A percentile compares a stretch with the other conserved stretches of the same genome.
phyloP scores from a whole-genome alignment of 1,139 yeast species.

The Lodderomyces beijingensis region DNA sequence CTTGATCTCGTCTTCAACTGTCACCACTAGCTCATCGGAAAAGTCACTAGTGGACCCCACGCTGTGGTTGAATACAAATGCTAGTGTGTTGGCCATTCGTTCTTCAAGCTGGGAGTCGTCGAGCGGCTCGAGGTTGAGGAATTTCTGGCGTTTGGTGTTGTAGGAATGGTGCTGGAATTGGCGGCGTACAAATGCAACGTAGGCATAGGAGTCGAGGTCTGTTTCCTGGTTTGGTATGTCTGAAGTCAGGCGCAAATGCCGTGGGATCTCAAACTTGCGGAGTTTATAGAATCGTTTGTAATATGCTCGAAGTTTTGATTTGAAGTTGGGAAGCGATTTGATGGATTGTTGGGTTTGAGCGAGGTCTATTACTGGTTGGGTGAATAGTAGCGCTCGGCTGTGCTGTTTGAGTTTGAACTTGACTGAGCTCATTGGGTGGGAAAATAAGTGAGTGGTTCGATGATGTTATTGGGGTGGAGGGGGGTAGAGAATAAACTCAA shows the following conservation, averaged over 20 bases:
- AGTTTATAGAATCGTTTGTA: conserved; percentile 33
- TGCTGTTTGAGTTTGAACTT: conserved; percentile 8
- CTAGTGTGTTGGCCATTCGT: conserved; percentile 31
- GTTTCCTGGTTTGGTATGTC: conserved; percentile 10
- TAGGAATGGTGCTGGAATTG: conserved; percentile 21
- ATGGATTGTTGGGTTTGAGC: conserved; percentile 10
- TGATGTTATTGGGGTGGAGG: too few species aligned
- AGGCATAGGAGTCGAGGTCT: conserved; percentile 7
- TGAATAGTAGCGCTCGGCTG: conserved; percentile 8
- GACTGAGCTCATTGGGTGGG: conserved; percentile 3
- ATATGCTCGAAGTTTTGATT: conserved; percentile 15
- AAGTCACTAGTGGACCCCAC: conserved; percentile 17
- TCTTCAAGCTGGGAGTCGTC: conserved; percentile 16
- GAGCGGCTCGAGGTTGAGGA: conserved; percentile 13
- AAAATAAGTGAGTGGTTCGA: too few species aligned
- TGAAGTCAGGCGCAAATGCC: conserved; percentile 4
- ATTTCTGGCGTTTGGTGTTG: conserved; percentile 14
- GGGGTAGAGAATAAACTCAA: too few species aligned
- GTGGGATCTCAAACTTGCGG: conserved; percentile 21
- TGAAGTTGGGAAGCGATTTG: conserved; percentile 12
- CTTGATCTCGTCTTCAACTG: conserved; percentile 19
- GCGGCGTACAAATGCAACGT: conserved; percentile 16
- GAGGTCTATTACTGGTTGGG: conserved; percentile 8
- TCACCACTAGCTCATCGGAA: conserved; percentile 15
- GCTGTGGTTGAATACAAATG: conserved; percentile 38